These are phyloP conservation scores for Fusarium coffeatum DNA, from an alignment of 2,329 filamentous ascomycete species.

Conservation along the genomic window DNA sequence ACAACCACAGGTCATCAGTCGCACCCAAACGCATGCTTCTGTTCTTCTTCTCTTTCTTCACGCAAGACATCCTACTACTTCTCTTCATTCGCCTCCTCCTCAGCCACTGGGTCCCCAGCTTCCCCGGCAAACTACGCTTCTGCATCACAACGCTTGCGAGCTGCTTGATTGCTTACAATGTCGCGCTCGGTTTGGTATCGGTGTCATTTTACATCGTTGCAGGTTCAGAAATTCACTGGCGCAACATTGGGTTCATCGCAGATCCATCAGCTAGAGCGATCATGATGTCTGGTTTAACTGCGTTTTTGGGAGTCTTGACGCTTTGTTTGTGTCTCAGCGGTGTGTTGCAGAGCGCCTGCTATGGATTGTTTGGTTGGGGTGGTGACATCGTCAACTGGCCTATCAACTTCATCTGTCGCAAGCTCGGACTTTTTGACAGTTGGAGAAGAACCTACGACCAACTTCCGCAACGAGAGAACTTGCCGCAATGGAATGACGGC, in stretches of 20 bases:
- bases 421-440: slow-evolving; percentile 10
- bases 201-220: slow-evolving; percentile 51
- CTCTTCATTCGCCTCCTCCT: slow-evolving; percentile 50
- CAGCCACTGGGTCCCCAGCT: slow-evolving; percentile 42
- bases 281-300: slow-evolving; percentile 50
- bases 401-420: slow-evolving; percentile 23
- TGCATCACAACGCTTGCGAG: slow-evolving; percentile 30
- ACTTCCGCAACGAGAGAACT: slow-evolving; percentile 17
- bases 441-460: slow-evolving; percentile 18
- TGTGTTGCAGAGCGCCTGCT: slow-evolving; percentile 46
- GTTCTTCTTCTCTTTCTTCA: slow-evolving; percentile 52
- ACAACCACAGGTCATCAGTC: slow-evolving; percentile 49
- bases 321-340: slow-evolving; percentile 37
- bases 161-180: slow-evolving; percentile 38
- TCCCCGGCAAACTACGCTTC: slow-evolving; percentile 23
- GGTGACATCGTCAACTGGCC: slow-evolving; percentile 49
- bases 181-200: slow-evolving; percentile 42
- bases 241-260: slow-evolving; percentile 50
- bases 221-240: slow-evolving; percentile 53
- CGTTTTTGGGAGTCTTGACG: slow-evolving; percentile 39
- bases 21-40: slow-evolving; percentile 46
- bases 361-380: slow-evolving; percentile 44
- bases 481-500: background rate
- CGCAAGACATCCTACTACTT: slow-evolving; percentile 50
- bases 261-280: slow-evolving; percentile 50